Percentiles rank a stretch among this genome's conserved stretches.
phyloP scores from a whole-genome alignment of 768 basidiomycete genomes.

The Phaeotremella fagi region DNA sequence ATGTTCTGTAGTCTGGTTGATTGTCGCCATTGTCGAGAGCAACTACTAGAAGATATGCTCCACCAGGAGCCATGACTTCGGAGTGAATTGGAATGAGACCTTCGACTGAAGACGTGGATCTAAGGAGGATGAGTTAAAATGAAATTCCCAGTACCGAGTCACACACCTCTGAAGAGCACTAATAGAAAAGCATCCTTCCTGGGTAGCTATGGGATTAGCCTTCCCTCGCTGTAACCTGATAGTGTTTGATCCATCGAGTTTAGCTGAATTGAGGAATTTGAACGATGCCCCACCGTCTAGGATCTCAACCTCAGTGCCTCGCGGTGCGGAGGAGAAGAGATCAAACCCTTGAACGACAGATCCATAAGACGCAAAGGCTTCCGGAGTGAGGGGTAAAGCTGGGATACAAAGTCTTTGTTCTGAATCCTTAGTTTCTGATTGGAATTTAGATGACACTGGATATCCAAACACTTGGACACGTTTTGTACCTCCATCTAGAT shows the following conservation, averaged over 20 bases:
- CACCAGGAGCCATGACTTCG: constrained; percentile 50
- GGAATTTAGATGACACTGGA: constrained; percentile 48
- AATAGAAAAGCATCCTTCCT: constrained; percentile 19
- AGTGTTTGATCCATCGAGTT: too few relatives aligned
- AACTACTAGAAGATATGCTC: constrained; percentile 75
- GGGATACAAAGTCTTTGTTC: constrained; percentile 51
- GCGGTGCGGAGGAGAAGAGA: constrained; percentile 62
- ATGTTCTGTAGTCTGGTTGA: constrained; percentile 65
- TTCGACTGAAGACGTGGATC: constrained; percentile 61
- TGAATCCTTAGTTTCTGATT: constrained; percentile 1
- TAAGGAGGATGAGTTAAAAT: neutral
- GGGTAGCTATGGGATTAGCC: constrained; percentile 32
- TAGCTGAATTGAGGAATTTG: constrained; percentile 87
- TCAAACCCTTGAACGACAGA: constrained; percentile 84
- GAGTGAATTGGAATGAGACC: constrained; percentile 65
- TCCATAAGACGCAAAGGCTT: constrained; percentile 83
- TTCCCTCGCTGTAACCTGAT: too few relatives aligned
- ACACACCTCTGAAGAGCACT: constrained; percentile 32
- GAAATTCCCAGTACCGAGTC: neutral
- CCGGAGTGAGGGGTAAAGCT: constrained; percentile 64
- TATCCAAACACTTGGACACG: constrained; percentile 74
- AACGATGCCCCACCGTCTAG: constrained; percentile 85
- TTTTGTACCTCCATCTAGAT: constrained; percentile 94
- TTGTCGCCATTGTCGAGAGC: constrained; percentile 70
- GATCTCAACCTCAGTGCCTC: constrained; percentile 62